These are phyloP conservation scores for Nymphaea thermarum DNA, from an alignment of 164 flowering plant genomes.

Conservation along the genomic window DNA sequence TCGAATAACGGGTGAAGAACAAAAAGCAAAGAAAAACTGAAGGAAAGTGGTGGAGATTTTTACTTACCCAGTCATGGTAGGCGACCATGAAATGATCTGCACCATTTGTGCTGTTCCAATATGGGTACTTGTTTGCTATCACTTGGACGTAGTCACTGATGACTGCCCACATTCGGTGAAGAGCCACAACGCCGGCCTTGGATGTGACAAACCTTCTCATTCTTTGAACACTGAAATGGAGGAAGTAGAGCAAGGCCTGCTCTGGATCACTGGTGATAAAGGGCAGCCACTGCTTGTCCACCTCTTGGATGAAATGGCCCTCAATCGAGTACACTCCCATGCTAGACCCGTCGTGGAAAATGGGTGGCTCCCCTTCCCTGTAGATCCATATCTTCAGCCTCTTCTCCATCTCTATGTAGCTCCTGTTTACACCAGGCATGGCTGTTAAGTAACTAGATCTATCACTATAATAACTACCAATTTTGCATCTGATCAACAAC, in stretches of 20 bases:
- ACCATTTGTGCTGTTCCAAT: slow-evolving; percentile 62
- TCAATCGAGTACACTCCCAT: neutral
- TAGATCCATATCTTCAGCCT: neutral
- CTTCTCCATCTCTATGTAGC: slow-evolving; percentile 1
- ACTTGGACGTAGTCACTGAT: slow-evolving; percentile 44
- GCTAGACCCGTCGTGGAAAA: neutral
- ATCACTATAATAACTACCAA: too few species aligned
- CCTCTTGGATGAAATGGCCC: neutral
- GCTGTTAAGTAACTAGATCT: too few species aligned
- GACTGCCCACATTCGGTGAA: slow-evolving; percentile 20
- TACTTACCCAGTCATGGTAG: slow-evolving; percentile 78
- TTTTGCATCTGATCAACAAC: too few species aligned
- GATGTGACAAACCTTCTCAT: slow-evolving; percentile 42
- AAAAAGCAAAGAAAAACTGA: too few species aligned
- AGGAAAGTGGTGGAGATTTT: too few species aligned
- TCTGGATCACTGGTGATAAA: slow-evolving; percentile 8
- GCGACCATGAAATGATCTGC: slow-evolving; percentile 82
- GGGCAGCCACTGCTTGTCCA: neutral
- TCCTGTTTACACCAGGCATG: neutral
- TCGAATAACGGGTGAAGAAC: too few species aligned
- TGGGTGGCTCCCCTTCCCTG: slow-evolving; percentile 3
- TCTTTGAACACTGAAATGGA: slow-evolving; percentile 56
- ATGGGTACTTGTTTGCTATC: slow-evolving; percentile 49
- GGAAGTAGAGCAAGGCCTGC: slow-evolving; percentile 46
- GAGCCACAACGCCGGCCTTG: slow-evolving; percentile 12